phyloP scores from a whole-genome alignment of 2,329 filamentous ascomycete species.

The Phoma sp. region DNA sequence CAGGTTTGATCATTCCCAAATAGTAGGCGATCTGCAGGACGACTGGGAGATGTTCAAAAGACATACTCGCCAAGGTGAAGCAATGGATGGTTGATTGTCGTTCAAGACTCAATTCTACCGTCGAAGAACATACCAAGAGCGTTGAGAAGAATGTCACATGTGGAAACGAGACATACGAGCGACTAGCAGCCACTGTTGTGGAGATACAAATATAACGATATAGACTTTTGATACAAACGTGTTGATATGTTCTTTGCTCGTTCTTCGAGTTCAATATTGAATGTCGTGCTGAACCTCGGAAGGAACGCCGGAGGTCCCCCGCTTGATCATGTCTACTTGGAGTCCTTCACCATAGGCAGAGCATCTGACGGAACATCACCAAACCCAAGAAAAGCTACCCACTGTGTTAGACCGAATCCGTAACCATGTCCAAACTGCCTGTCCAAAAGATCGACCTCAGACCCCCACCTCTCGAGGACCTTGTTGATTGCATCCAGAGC shows the following conservation, averaged over 20 bases:
- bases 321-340: neutral
- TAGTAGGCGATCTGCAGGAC: too few relatives aligned
- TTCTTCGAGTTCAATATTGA: neutral
- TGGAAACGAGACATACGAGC: too few relatives aligned
- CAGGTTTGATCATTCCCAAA: too few relatives aligned
- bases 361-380: neutral
- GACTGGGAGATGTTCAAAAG: too few relatives aligned
- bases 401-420: neutral
- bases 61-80: too few relatives aligned
- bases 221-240: neutral
- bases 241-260: neutral
- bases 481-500: neutral
- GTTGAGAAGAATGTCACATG: too few relatives aligned
- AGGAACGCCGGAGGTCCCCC: neutral
- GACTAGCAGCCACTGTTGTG: too few relatives aligned
- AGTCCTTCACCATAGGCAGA: neutral
- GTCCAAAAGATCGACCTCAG: slow-evolving; percentile 1
- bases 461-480: slow-evolving; percentile 5
- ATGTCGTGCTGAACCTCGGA: neutral
- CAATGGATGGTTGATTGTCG: too few relatives aligned
- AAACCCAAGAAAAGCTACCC: neutral
- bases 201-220: too few relatives aligned
- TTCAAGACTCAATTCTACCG: too few relatives aligned
- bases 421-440: neutral
- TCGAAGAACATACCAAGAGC: too few relatives aligned